Evolutionary conservation across 2,329 filamentous ascomycete species (phyloP), one percentile per base, ranked within the genome.

Genomic region (Tolypocladium tundrense): DNA sequence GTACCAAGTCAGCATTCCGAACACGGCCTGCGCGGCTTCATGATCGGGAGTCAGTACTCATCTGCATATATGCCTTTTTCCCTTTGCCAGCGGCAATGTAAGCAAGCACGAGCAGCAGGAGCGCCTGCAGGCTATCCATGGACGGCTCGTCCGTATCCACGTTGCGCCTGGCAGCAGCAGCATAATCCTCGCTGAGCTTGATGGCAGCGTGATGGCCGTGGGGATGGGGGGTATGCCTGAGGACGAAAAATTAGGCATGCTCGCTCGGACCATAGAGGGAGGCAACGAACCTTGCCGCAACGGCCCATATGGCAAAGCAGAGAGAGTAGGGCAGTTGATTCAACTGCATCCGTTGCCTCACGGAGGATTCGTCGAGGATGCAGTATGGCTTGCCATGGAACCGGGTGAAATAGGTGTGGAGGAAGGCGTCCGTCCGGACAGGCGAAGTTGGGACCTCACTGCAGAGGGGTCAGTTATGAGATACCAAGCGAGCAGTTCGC

Each of bases 11-110:
- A 54, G 27, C 16, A 1, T n/a, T 33, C 16, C 37, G 42, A 3
- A 6, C 1, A 2, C 11, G 19, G 4, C 0, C n/a, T 13, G 19
- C 31, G 31, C 48, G 16, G 13, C 19, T n/a, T 5, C 9, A 7
- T 7, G 48, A 2, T n/a, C 9, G 11, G 48, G 24, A 13, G 33
- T 24, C 66, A 76, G 24, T 85, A 90, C 90, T 84, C 64, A 95
- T 78, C 43, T 91, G 79, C 90, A 95, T 95, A 64, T 91, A 94
- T 1, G 89, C 87, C 72, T 89, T 94, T 73, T 90, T 93, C 19
- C 90, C 89, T 66, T 88, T 86, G 33, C 91, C 90, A 37, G 85
- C 79, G 41, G 90, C 90, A 54, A 86, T 90, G 65, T 86, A 92
- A 3, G 89, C 86, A 67, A 87, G 84, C 0, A 88, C 84, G 2